These are phyloP conservation scores for Colletotrichum sp. DNA, from an alignment of 2,329 filamentous ascomycete genomes.

Conservation along the genomic window DNA sequence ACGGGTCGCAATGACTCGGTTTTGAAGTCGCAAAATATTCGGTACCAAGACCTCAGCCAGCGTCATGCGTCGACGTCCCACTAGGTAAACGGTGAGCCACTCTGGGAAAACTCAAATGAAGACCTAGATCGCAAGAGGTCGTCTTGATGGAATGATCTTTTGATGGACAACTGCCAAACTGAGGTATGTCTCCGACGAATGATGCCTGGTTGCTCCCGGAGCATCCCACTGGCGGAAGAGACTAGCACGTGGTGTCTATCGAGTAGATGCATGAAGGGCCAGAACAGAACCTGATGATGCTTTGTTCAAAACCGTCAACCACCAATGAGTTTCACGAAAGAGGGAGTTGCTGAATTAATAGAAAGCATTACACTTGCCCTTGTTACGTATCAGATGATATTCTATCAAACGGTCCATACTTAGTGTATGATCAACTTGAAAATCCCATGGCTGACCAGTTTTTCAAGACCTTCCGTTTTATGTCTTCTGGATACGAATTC, in stretches of 20 bases:
- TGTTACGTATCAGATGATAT: not conserved
- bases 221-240: not conserved
- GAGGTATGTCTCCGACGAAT: not conserved
- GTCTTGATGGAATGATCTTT: not conserved
- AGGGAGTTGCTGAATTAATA: not conserved
- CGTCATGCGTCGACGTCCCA: not conserved
- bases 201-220: not conserved
- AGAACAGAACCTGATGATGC: not conserved
- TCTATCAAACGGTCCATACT: not conserved
- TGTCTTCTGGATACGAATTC: constrained; percentile 10
- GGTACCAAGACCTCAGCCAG: not conserved
- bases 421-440: not conserved
- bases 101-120: not conserved
- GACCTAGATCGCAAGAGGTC: not conserved
- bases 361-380: not conserved
- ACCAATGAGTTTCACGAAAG: not conserved
- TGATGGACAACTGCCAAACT: not conserved
- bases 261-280: not conserved
- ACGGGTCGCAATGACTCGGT: not conserved
- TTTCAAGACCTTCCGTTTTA: not conserved
- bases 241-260: not conserved
- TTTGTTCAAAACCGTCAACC: not conserved
- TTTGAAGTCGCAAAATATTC: not conserved
- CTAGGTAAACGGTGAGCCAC: not conserved
- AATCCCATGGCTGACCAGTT: not conserved